Evolutionary conservation across 805 yeast genomes (phyloP).

Genomic region (Scheffersomyces amazonensis): DNA sequence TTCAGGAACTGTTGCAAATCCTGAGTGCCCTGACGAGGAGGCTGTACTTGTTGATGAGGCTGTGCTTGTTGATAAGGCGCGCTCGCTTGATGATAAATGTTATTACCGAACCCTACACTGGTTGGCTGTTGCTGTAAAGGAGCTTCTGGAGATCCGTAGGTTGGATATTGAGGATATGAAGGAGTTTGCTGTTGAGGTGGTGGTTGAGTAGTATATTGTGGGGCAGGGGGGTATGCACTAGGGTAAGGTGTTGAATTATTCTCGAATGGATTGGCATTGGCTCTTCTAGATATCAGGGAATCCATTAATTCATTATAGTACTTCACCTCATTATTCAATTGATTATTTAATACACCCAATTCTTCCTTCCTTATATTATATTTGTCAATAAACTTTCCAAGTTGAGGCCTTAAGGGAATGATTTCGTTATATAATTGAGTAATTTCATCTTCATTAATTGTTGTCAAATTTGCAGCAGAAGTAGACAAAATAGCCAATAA

Average conservation of each 20-base stretch:
- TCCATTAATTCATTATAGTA: slow-evolving; percentile 70
- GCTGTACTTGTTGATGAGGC: slow-evolving; percentile 2
- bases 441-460: slow-evolving; percentile 58
- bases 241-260: slow-evolving; percentile 10
- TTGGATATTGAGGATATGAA: neutral
- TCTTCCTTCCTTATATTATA: slow-evolving; percentile 78
- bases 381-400: slow-evolving; percentile 74
- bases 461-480: slow-evolving; percentile 24
- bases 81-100: slow-evolving; percentile 2
- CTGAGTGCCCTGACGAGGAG: neutral
- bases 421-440: slow-evolving; percentile 71
- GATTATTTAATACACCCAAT: slow-evolving; percentile 64
- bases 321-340: slow-evolving; percentile 65
- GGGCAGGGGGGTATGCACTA: neutral
- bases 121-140: slow-evolving; percentile 30
- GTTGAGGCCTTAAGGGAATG: slow-evolving; percentile 67
- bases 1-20: slow-evolving; percentile 21
- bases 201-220: slow-evolving; percentile 2
- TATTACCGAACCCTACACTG: slow-evolving; percentile 40
- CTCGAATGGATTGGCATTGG: slow-evolving; percentile 9
- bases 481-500: slow-evolving; percentile 49
- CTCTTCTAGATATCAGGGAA: slow-evolving; percentile 24
- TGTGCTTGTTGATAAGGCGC: neutral
- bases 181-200: slow-evolving; percentile 2
- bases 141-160: neutral